A percentile compares a stretch with the other conserved stretches of the same genome.
Evolutionary conservation across 495 filamentous ascomycete genomes (phyloP).

Genomic region (Xylaria palmicola): DNA sequence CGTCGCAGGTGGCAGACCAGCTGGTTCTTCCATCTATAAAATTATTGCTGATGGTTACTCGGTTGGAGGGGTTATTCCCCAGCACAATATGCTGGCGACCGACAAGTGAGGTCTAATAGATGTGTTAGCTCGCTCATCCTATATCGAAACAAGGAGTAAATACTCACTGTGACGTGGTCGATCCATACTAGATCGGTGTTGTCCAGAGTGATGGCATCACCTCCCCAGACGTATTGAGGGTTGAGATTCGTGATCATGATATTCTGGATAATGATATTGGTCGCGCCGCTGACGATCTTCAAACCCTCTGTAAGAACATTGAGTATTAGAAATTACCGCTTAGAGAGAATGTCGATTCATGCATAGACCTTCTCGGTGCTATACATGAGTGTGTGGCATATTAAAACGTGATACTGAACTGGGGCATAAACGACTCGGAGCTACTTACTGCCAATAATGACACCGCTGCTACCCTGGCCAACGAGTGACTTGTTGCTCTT

Average conservation of each 20-base stretch:
- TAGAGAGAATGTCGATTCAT: too few relatives aligned
- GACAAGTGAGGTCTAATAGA: conserved; percentile 40
- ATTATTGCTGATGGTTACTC: conserved; percentile 43
- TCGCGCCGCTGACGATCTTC: conserved; percentile 34
- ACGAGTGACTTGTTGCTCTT: conserved; percentile 37
- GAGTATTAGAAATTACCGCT: too few relatives aligned
- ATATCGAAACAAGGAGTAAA: not conserved
- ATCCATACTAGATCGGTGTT: conserved; percentile 38
- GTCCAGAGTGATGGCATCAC: conserved; percentile 37
- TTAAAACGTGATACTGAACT: too few relatives aligned
- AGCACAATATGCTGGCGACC: conserved; percentile 45
- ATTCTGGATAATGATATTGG: conserved; percentile 40
- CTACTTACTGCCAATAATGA: conserved; percentile 39
- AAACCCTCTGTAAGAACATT: too few relatives aligned
- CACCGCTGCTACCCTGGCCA: conserved; percentile 33
- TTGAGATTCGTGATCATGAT: conserved; percentile 32
- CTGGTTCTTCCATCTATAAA: conserved; percentile 49
- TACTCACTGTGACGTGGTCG: conserved; percentile 38
- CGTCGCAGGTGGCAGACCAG: conserved; percentile 53
- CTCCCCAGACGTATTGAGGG: conserved; percentile 42
- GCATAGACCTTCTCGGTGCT: too few relatives aligned
- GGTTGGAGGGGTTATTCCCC: conserved; percentile 33
- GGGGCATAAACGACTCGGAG: too few relatives aligned
- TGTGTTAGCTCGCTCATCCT: not conserved
- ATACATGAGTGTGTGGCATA: too few relatives aligned